Evolutionary conservation across 768 basidiomycete species (phyloP).

Genomic region (Leccinum rimulosum): DNA sequence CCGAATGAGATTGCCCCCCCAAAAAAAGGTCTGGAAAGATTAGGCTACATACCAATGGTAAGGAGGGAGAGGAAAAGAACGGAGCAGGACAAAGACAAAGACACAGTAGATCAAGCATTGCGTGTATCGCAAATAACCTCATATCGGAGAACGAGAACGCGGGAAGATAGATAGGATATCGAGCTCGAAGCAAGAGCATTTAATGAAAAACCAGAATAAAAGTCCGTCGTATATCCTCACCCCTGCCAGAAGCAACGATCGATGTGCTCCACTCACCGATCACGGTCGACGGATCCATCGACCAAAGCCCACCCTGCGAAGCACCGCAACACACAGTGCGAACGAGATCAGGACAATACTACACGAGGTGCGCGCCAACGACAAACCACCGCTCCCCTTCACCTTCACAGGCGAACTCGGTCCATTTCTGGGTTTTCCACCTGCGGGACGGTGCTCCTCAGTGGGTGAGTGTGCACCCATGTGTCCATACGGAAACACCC

Average conservation of each 20-base stretch:
- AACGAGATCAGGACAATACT: conserved; percentile 27
- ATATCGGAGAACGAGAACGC: neutral
- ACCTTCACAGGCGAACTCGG: conserved; percentile 4
- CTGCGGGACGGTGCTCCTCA: neutral
- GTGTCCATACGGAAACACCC: conserved; percentile 24
- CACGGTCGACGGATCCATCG: conserved; percentile 22
- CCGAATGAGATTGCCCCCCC: neutral
- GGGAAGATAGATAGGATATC: neutral
- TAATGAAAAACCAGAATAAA: neutral
- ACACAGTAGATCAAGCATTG: neutral
- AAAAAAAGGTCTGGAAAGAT: neutral
- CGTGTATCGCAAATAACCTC: neutral
- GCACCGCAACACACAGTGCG: conserved; percentile 25
- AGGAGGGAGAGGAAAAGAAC: neutral
- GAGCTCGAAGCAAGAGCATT: neutral
- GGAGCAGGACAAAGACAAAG: neutral
- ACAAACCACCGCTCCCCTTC: conserved; percentile 5
- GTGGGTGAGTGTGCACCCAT: neutral
- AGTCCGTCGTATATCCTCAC: neutral
- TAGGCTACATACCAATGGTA: conserved; percentile 1
- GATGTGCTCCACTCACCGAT: conserved; percentile 8
- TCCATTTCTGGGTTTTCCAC: neutral
- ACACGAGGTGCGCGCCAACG: conserved; percentile 19
- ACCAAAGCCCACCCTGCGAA: conserved; percentile 26
- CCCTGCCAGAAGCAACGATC: neutral